Evolutionary conservation across 768 basidiomycete genomes (phyloP), one percentile per base, ranked within the genome.

Genomic region (Auricularia heimuer): DNA sequence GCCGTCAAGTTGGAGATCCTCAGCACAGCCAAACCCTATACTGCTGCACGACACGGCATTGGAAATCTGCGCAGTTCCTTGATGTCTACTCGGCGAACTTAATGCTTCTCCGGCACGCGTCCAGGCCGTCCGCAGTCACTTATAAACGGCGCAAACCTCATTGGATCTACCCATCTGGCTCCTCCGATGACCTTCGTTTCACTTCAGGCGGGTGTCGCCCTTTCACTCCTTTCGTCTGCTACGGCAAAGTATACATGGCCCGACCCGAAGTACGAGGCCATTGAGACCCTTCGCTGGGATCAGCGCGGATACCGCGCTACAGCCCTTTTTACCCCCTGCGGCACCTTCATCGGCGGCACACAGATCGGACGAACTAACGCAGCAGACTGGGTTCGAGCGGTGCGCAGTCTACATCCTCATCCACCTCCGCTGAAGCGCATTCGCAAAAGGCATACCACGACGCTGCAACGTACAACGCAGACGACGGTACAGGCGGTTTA

Each of bases 401-500:
- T 54, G n/a, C 29, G 54, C n/a, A 18, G 29, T 29, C 29, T 29
- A 29, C 29, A 29, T 29, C 29, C 29, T 29, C 54, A 7, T 7
- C 54, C 8, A 18, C 65, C 44, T 75, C 21, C 74, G 75, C 14
- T 68, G 71, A 12, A 12, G 24, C 16, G 61, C 14, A 75, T 73
- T 6, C 75, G 76, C 64, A 74, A 68, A 68, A 68, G 80, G 78
- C 80, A 37, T 83, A 81, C 67, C 82, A 83, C 68, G 82, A 83
- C 70, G 77, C 79, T 74, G 75, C 80, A 21, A 80, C 81, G 6
- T 75, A 80, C 62, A 77, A 82, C 67, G 35, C 73, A 76, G n/a
- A 75, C 77, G 69, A 42, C 12, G 81, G 80, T 7, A 76, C 75
- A 1, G 82, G 81, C 24, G 82, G 82, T n/a, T 54, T 83, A 63